Base-by-base conservation (phyloP, 805 yeast genomes). In the Candida easanensis region DNA sequence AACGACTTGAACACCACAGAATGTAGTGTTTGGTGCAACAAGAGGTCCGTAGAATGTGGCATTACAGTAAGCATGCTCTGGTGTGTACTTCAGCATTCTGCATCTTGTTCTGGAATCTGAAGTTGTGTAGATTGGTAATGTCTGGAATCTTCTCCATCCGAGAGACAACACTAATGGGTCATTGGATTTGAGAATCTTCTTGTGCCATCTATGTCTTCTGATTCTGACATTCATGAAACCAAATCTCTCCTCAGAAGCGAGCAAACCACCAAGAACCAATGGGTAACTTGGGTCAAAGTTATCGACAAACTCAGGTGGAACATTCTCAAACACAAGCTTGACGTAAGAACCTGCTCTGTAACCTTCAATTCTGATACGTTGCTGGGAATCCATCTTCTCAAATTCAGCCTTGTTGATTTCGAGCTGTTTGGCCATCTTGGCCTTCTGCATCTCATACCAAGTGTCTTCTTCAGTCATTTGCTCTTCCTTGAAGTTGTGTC, bases 91-190 rank as follows among this genome's bases (percentile, higher is more conserved):
- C 68, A 93, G 76, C 97, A 93, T 88, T 70, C 99, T 84, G 59
- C 90, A 91, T 72, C 99, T 79, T 13, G 99, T 93, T 68, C 99
- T 77, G 6, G 99, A 93, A 65, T 93, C 99, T 6, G 96, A 81
- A 0, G 99, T 93, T 4, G 99, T 90, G 63, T 90, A 93, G 20
- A 93, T 76, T 8, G 99, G 99, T 42, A 91, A 69, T 0, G 99
- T 90, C 66, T 93, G 99, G 70, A 93, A 95, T 64, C 99, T 76
- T 70, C 99, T 81, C 99, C 99, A 93, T 30, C 99, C 99, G 33
- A 93, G 68, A 0, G 98, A 91, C 38, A 93, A 63, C 42, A 93
- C 88, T 52, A 95, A 73, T 1, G 99, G 99, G 68, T 93, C 99
- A 60, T 88, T 95, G 9, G 97, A 80, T 65, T 93, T 93, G 56